These are phyloP conservation scores for Blastocystis sp. DNA, from an alignment of 352 stramenopile species.

Conservation along the genomic window DNA sequence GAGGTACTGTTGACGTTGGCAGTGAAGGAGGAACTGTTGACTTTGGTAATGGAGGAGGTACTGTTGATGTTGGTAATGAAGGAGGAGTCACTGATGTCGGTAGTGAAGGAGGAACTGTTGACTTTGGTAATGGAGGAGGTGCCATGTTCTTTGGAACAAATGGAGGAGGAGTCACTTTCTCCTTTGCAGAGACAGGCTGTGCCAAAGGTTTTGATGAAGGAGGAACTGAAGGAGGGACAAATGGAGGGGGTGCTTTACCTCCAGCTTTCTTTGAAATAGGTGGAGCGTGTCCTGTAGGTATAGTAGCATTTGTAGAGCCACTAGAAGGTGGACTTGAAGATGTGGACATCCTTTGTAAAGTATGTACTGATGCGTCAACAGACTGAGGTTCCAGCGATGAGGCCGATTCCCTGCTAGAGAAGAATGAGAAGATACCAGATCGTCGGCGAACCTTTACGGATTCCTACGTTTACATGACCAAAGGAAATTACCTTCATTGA, in stretches of 20 bases:
- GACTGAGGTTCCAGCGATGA: neutral
- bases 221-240: neutral
- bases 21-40: neutral
- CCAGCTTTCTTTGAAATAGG: neutral
- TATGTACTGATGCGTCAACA: neutral
- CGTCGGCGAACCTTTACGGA: neutral
- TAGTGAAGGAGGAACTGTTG: neutral
- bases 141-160: neutral
- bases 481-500: neutral
- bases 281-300: neutral
- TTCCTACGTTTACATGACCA: neutral
- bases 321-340: neutral
- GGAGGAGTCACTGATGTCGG: neutral
- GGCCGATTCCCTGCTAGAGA: neutral
- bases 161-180: neutral
- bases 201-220: neutral
- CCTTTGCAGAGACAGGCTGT: neutral
- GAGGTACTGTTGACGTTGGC: neutral
- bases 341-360: neutral
- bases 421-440: constrained; percentile 35
- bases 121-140: neutral
- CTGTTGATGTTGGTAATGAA: neutral
- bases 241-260: neutral
- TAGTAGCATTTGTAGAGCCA: neutral
- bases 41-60: neutral